A percentile compares a stretch with the other conserved stretches of the same genome.
These are phyloP conservation scores for Phaffomyces thermotolerans DNA, from an alignment of 805 yeast species.

Conservation along the genomic window DNA sequence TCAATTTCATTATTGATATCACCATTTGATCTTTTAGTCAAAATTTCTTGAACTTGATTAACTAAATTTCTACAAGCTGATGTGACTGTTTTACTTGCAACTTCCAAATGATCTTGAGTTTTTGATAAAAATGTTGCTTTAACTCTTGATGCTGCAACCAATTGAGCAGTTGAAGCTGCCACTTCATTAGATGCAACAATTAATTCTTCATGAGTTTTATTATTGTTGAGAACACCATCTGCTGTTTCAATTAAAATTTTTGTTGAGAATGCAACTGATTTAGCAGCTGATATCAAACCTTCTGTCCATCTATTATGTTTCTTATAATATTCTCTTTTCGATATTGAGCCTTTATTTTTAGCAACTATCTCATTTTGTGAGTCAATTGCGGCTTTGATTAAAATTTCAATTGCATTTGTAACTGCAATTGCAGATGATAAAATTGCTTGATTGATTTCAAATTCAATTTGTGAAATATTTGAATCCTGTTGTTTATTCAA, in stretches of 20 bases:
- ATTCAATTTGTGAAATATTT: constrained; percentile 44
- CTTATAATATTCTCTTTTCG: constrained; percentile 71
- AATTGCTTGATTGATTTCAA: constrained; percentile 70
- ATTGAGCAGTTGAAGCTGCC: constrained; percentile 86
- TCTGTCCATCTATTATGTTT: constrained; percentile 91
- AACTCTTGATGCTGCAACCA: constrained; percentile 86
- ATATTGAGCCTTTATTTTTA: constrained; percentile 56
- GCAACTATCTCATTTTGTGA: constrained; percentile 78
- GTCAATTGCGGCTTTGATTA: constrained; percentile 70
- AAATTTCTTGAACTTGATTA: constrained; percentile 54
- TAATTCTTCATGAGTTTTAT: constrained; percentile 71
- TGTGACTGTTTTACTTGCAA: constrained; percentile 60
- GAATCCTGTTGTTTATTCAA: constrained; percentile 45
- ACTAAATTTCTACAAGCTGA: constrained; percentile 73
- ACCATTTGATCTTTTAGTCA: constrained; percentile 29
- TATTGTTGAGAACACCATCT: constrained; percentile 63
- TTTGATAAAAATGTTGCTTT: constrained; percentile 72
- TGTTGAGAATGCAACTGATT: constrained; percentile 79
- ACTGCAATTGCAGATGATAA: constrained; percentile 73
- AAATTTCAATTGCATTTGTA: constrained; percentile 65
- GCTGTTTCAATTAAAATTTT: constrained; percentile 78
- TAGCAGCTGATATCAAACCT: constrained; percentile 85
- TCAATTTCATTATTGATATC: constrained; percentile 43
- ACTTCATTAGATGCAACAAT: constrained; percentile 90
- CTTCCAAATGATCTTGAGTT: constrained; percentile 68